These are phyloP conservation scores for Apiospora marii DNA, from an alignment of 2,329 filamentous ascomycete species.

Conservation along the genomic window DNA sequence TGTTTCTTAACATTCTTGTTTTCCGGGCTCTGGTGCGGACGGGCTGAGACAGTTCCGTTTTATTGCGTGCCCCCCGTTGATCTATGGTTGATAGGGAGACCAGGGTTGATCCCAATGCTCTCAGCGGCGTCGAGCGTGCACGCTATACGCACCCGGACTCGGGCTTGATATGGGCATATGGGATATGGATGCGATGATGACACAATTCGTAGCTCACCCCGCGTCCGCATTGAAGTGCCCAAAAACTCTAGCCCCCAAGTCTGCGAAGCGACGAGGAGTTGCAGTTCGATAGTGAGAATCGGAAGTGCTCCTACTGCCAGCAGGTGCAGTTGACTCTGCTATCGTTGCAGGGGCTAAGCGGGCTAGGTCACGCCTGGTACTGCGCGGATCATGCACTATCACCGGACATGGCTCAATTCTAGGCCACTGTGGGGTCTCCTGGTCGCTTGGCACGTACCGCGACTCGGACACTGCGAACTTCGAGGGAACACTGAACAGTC, in stretches of 20 bases:
- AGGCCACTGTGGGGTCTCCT: neutral
- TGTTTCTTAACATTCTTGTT: neutral
- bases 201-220: constrained; percentile 4
- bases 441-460: neutral
- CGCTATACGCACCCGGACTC: neutral
- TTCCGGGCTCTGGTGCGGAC: neutral
- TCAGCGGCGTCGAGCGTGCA: neutral
- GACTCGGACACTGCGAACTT: constrained; percentile 8
- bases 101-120: constrained; percentile 4
- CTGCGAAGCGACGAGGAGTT: neutral
- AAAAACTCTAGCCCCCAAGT: neutral
- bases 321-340: neutral
- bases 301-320: neutral
- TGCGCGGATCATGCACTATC: constrained; percentile 16
- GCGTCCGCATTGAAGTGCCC: neutral
- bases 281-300: neutral
- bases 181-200: neutral
- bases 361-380: constrained; percentile 3
- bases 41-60: constrained; percentile 3
- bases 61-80: neutral
- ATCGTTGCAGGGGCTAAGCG: neutral
- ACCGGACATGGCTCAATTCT: constrained; percentile 3
- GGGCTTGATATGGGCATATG: neutral
- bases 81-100: constrained; percentile 13
- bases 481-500: neutral